Percentiles rank a stretch among this genome's conserved stretches.
phyloP scores from a whole-genome alignment of 495 filamentous ascomycete genomes.

The Bombardia bombarda region DNA sequence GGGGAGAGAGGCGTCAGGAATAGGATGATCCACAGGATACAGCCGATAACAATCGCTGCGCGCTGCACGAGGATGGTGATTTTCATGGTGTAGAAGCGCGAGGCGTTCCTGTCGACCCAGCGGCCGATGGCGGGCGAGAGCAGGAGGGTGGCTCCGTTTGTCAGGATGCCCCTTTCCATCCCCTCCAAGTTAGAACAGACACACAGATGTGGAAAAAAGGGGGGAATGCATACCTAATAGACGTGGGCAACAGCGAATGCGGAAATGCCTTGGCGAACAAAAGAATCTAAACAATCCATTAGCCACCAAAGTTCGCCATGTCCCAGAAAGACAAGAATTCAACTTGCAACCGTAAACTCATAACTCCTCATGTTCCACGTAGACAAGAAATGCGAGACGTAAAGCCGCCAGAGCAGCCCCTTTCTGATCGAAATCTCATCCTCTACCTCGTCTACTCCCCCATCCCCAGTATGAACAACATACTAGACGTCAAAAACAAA shows the following conservation, averaged over 20 bases:
- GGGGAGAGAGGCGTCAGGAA: constrained; percentile 9
- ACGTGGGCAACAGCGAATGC: constrained; percentile 37
- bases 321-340: neutral
- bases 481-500: too few species aligned
- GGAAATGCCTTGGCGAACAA: constrained; percentile 51
- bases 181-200: neutral
- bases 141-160: constrained; percentile 26
- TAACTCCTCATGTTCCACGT: constrained; percentile 58
- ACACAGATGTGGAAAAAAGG: neutral
- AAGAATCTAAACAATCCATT: constrained; percentile 25
- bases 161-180: constrained; percentile 23
- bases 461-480: neutral
- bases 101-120: constrained; percentile 33
- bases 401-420: constrained; percentile 14
- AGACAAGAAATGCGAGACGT: constrained; percentile 45
- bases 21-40: constrained; percentile 32
- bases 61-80: constrained; percentile 32
- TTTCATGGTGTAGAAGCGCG: constrained; percentile 22
- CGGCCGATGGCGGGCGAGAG: constrained; percentile 31
- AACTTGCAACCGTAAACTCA: constrained; percentile 47
- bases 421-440: neutral
- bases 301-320: neutral
- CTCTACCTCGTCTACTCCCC: neutral
- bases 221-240: constrained; percentile 15
- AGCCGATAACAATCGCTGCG: constrained; percentile 32